Percentiles rank a stretch among this genome's conserved stretches.
phyloP scores from a whole-genome alignment of 2,329 filamentous ascomycete genomes.

The Beauveria sp. region DNA sequence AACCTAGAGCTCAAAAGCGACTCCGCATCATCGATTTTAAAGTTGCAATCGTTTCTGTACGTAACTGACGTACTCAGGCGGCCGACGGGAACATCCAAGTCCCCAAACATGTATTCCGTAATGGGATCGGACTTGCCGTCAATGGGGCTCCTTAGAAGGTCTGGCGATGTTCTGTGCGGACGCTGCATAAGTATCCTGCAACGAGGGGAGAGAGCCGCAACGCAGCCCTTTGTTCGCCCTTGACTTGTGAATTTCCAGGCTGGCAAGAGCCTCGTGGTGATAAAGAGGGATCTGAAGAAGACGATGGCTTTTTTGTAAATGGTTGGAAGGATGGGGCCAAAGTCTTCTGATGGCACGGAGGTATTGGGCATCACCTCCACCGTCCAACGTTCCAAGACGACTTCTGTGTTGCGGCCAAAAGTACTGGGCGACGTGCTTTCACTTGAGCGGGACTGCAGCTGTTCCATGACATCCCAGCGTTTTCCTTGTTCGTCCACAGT shows the following conservation, averaged over 20 bases:
- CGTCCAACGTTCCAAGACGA: slow-evolving; percentile 86
- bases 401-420: slow-evolving; percentile 52
- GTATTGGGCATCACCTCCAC: slow-evolving; percentile 60
- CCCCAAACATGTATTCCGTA: slow-evolving; percentile 72
- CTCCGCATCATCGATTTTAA: slow-evolving; percentile 86
- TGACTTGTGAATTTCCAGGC: slow-evolving; percentile 77
- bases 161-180: slow-evolving; percentile 45
- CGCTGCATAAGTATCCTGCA: slow-evolving; percentile 70
- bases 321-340: slow-evolving; percentile 63
- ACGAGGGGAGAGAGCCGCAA: slow-evolving; percentile 61
- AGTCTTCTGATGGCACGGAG: slow-evolving; percentile 49
- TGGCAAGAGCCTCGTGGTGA: slow-evolving; percentile 73
- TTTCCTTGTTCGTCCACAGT: slow-evolving; percentile 84
- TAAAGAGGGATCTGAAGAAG: slow-evolving; percentile 82
- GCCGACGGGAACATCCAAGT: slow-evolving; percentile 80
- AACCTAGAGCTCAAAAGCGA: slow-evolving; percentile 86
- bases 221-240: slow-evolving; percentile 63
- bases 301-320: slow-evolving; percentile 98
- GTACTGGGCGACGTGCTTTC: slow-evolving; percentile 35
- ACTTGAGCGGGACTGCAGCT: slow-evolving; percentile 56
- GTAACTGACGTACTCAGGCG: slow-evolving; percentile 73
- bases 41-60: slow-evolving; percentile 83
- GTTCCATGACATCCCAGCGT: slow-evolving; percentile 84
- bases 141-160: slow-evolving; percentile 50
- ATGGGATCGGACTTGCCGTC: slow-evolving; percentile 37